Evolutionary conservation across 768 basidiomycete genomes (phyloP), one percentile per base, ranked within the genome.

Genomic region (Boletus coccyginus): DNA sequence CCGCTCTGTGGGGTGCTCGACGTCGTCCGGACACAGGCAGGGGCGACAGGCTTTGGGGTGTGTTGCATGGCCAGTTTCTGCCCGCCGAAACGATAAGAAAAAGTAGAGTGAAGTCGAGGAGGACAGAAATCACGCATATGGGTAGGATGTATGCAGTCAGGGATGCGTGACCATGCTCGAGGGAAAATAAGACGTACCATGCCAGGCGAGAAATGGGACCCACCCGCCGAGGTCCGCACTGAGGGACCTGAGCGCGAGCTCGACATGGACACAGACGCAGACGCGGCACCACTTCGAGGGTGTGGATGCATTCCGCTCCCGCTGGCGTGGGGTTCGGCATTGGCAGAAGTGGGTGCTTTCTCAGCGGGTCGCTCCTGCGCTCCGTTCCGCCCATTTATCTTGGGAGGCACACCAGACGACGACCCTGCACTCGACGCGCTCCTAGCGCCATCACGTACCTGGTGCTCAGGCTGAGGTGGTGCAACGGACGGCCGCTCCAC

Each of bases 131-230:
- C 19, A 35, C 42, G 43, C 57, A 62, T 60, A 60, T 46, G 59
- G 3, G 12, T 33, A 50, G 40, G 14, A 31, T 16, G 7, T 35
- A 21, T 11, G n/a, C 5, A 35, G 42, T 57, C 11, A 57, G 24
- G 11, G 7, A 16, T 0, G 24, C 2, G 8, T 45, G 12, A 19
- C 27, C 24, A 21, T 27, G 38, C 46, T 27, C 27, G 27, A 27
- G 27, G 16, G 24, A 29, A 49, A 6, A 21, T 21, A 14, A 50
- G 24, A 68, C 75, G 9, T 60, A 82, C 82, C 69, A 75, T 67
- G 21, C 76, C 79, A 47, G 77, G 68, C 0, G 80, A 78, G 53
- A 79, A 78, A 62, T 81, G 74, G 60, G 80, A 84, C 3, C 80
- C 81, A 31, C 82, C 82, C 56, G 75, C 70, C 3, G 80, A 74